Evolutionary conservation across 23 red algal species (phyloP), one percentile per base, ranked within the genome.

Genomic region (Gracilariopsis chorda): DNA sequence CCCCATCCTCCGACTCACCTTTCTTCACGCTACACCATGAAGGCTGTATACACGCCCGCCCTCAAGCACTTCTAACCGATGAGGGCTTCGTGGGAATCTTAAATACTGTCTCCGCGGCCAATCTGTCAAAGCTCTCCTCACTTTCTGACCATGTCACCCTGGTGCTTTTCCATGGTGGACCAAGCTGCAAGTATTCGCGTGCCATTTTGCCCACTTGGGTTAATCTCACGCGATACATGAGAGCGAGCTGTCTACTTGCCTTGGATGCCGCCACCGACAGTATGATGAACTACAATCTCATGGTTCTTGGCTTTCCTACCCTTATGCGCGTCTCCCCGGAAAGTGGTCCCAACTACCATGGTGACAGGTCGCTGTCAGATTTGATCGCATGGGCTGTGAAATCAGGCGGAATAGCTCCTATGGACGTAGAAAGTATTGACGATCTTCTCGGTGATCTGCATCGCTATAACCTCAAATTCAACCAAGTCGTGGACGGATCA

Each of bases 271-370:
- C 59, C 4, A n/a, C 21, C 24, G 65, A 89, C 48, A 73, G 43
- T 51, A 46, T 89, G 49, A 58, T 89, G 59, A 89, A 89, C 44
- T 89, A 89, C 85, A 89, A 89, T 20, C 67, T 89, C 51, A 89
- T 89, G 49, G 70, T 89, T 5, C 44, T 89, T 1, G 85, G 85
- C n/a, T 89, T 89, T 37, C 85, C 85, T 37, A 89, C 85, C 23
- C 47, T 89, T 10, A 47, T 89, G 49, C 85, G 85, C 23, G 68
- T 73, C 17, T 51, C 42, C 21, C 46, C 36, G 6, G 67, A 89
- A 28, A 58, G 37, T 1, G 58, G 36, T 40, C 47, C 48, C 28
- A 70, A 48, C 24, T 89, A 63, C 27, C 85, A 69, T 14, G 85
- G 48, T 6, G 30, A 73, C 36, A 23, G 85, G 16, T 73, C 65